These are phyloP conservation scores for Boletus rubescentipes DNA, from an alignment of 768 basidiomycete genomes.

Conservation along the genomic window DNA sequence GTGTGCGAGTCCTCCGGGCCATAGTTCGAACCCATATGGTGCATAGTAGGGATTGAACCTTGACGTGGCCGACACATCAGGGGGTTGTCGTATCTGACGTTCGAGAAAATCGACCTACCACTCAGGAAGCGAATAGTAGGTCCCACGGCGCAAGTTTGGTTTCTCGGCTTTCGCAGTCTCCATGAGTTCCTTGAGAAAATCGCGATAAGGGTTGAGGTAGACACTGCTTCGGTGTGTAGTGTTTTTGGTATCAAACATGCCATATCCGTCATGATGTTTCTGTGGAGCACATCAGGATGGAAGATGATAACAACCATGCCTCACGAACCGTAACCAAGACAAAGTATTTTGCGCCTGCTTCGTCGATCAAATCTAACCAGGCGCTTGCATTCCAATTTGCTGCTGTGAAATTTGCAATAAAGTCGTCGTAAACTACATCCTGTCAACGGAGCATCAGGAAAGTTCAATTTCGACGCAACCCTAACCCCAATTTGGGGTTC, in stretches of 20 bases:
- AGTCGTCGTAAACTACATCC: conserved; percentile 56
- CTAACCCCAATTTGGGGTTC: not conserved
- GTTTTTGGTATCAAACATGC: conserved; percentile 53
- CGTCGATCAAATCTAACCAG: conserved; percentile 55
- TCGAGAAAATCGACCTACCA: conserved; percentile 35
- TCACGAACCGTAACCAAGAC: conserved; percentile 49
- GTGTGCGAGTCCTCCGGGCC: conserved; percentile 55
- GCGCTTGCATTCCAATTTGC: conserved; percentile 51
- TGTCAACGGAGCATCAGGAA: no score
- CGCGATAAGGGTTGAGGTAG: conserved; percentile 48
- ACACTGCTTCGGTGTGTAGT: conserved; percentile 52
- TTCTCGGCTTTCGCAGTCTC: conserved; percentile 48
- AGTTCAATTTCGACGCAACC: no score
- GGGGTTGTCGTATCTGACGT: not conserved
- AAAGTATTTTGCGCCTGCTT: conserved; percentile 61
- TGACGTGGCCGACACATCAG: not conserved
- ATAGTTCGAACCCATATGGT: conserved; percentile 47
- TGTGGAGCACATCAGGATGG: conserved; percentile 16
- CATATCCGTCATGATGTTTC: conserved; percentile 66
- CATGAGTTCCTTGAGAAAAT: conserved; percentile 52
- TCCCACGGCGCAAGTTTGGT: conserved; percentile 53
- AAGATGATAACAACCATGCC: not conserved
- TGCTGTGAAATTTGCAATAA: conserved; percentile 53
- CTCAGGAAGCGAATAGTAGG: conserved; percentile 58
- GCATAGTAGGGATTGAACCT: conserved; percentile 58